phyloP scores from a whole-genome alignment of 2,329 filamentous ascomycete species.

The Penicillium paneum region DNA sequence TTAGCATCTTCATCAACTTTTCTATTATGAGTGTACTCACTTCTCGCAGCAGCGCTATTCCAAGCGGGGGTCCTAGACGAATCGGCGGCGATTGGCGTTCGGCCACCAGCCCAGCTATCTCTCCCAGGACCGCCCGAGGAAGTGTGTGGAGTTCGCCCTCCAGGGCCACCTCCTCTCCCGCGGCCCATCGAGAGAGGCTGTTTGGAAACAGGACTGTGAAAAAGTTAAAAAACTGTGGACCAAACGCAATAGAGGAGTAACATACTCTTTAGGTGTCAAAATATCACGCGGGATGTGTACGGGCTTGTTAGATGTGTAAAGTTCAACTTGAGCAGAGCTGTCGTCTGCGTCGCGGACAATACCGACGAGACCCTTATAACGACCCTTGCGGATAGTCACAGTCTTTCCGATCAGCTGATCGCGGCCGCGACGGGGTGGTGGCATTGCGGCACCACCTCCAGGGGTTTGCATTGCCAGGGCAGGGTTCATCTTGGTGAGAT shows the following conservation, averaged over 20 bases:
- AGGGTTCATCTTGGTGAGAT: conserved; percentile 89
- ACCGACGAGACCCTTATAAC: conserved; percentile 87
- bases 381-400: conserved; percentile 80
- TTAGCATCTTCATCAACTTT: conserved; percentile 18
- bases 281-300: conserved; percentile 78
- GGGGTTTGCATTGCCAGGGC: conserved; percentile 69
- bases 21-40: conserved; percentile 49
- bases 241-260: conserved; percentile 11
- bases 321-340: conserved; percentile 78
- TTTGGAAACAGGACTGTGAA: conserved; percentile 60
- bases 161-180: conserved; percentile 33
- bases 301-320: conserved; percentile 92
- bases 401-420: conserved; percentile 88
- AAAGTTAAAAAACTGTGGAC: conserved; percentile 12
- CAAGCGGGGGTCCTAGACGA: conserved; percentile 73
- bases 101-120: conserved; percentile 61
- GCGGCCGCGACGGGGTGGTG: conserved; percentile 70
- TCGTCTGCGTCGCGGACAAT: conserved; percentile 96
- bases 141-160: conserved; percentile 47
- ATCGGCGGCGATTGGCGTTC: conserved; percentile 63
- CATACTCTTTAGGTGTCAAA: conserved; percentile 79
- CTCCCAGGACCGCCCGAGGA: conserved; percentile 44
- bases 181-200: conserved; percentile 69
- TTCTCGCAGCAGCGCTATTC: conserved; percentile 58
- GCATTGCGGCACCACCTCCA: conserved; percentile 50